Conservation (phyloP, 768 basidiomycete species). For the Russula sp. region DNA sequence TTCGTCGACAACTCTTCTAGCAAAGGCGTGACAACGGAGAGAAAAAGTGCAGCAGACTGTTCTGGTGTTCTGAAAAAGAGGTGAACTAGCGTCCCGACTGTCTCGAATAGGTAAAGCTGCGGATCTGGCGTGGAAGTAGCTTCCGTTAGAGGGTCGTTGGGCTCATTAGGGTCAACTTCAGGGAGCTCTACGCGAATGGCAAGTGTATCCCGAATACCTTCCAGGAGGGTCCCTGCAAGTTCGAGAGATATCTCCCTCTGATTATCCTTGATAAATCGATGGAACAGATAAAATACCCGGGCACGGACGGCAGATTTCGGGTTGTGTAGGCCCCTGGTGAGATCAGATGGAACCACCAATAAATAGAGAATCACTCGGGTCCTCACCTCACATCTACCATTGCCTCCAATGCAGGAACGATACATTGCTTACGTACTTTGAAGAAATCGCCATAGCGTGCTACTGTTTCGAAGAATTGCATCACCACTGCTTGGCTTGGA, state of each 20-base stretch:
- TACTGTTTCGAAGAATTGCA: slow-evolving; percentile 90
- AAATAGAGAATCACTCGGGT: background rate
- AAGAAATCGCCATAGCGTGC: slow-evolving; percentile 96
- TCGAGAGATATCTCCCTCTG: slow-evolving; percentile 68
- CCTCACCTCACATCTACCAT: slow-evolving; percentile 78
- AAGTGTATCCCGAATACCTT: slow-evolving; percentile 70
- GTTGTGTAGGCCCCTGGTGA: slow-evolving; percentile 77
- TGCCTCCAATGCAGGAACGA: slow-evolving; percentile 79
- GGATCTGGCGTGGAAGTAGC: slow-evolving; percentile 75
- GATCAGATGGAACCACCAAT: background rate
- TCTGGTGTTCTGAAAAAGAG: slow-evolving; percentile 59
- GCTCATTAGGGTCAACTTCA: slow-evolving; percentile 62
- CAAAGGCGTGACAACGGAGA: slow-evolving; percentile 77
- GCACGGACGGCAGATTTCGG: slow-evolving; percentile 58
- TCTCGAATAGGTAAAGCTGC: slow-evolving; percentile 93
- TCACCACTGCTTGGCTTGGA: slow-evolving; percentile 74
- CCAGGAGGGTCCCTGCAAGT: slow-evolving; percentile 63
- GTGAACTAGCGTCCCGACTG: slow-evolving; percentile 77
- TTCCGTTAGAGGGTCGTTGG: slow-evolving; percentile 61
- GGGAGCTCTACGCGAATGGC: slow-evolving; percentile 69
- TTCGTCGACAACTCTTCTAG: slow-evolving; percentile 61
- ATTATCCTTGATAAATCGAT: slow-evolving; percentile 83
- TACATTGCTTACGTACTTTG: slow-evolving; percentile 84
- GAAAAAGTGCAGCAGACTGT: slow-evolving; percentile 58
- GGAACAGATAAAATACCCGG: slow-evolving; percentile 86